These are phyloP conservation scores for Nakaseomyces kungkrabaensis DNA, from an alignment of 1,139 yeast genomes.

Conservation along the genomic window DNA sequence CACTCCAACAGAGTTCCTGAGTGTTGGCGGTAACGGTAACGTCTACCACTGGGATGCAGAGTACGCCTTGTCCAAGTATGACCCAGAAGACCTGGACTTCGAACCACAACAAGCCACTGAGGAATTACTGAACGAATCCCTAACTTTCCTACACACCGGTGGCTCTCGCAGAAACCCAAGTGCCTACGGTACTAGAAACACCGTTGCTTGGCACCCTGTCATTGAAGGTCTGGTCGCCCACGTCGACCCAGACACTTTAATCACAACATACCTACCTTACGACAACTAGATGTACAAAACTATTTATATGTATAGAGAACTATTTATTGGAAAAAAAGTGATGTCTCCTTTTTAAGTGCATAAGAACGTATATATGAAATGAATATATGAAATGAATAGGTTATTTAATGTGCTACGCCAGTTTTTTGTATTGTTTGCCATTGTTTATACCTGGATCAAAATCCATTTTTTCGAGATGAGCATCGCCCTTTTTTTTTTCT, in stretches of 20 bases:
- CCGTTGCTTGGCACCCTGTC: constrained; percentile 22
- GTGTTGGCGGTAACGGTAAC: constrained; percentile 27
- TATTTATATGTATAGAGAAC: neutral
- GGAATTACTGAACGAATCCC: constrained; percentile 23
- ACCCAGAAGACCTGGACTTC: constrained; percentile 19
- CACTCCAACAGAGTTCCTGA: constrained; percentile 23
- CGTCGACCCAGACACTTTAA: constrained; percentile 22
- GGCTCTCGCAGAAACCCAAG: constrained; percentile 23
- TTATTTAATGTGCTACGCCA: too few relatives aligned
- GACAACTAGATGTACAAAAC: neutral
- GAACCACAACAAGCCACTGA: constrained; percentile 10
- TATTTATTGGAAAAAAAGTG: too few relatives aligned
- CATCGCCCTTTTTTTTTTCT: neutral
- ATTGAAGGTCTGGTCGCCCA: constrained; percentile 21
- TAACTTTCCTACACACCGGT: constrained; percentile 26
- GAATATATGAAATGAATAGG: too few relatives aligned
- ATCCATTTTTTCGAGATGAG: neutral
- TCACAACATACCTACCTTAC: constrained; percentile 22
- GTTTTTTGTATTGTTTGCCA: too few relatives aligned
- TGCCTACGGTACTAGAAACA: constrained; percentile 18
- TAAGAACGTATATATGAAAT: neutral
- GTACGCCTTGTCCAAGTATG: constrained; percentile 18
- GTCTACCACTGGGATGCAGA: constrained; percentile 30
- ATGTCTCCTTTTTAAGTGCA: too few relatives aligned
- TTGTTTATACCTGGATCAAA: constrained; percentile 1